These are phyloP conservation scores for Aspergillus intermedius DNA, from an alignment of 2,329 filamentous ascomycete species.

Conservation along the genomic window DNA sequence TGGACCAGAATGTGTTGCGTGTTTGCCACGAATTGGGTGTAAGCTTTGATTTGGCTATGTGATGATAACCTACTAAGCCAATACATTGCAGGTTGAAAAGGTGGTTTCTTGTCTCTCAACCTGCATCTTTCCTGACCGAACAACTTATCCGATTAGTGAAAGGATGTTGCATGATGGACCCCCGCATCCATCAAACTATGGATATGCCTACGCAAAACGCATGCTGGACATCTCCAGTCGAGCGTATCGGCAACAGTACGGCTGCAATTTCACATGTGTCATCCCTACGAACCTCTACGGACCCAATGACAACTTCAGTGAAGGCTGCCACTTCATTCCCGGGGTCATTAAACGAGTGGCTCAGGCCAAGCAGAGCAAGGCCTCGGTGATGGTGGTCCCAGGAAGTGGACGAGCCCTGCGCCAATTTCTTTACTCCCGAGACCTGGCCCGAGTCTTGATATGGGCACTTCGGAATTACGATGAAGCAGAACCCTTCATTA, in stretches of 20 bases:
- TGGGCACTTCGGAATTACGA: slow-evolving; percentile 1
- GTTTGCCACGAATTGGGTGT: background rate
- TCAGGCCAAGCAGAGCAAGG: background rate
- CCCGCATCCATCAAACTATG: slow-evolving; percentile 1
- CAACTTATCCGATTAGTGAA: background rate
- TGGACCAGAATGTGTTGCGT: background rate
- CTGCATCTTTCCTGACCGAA: background rate
- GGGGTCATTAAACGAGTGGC: background rate
- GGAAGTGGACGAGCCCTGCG: background rate
- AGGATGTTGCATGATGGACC: background rate
- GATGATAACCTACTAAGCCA: background rate
- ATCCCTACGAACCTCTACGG: slow-evolving; percentile 1
- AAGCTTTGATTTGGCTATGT: background rate
- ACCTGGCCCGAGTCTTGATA: background rate
- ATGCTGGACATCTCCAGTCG: slow-evolving; percentile 1
- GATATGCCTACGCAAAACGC: background rate
- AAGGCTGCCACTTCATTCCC: slow-evolving; percentile 1
- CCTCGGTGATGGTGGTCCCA: background rate
- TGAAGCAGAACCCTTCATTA: background rate
- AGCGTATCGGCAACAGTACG: background rate
- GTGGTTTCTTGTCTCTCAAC: slow-evolving; percentile 1
- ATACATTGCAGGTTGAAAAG: background rate
- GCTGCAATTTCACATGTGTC: background rate
- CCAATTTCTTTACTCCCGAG: background rate
- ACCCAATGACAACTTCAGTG: slow-evolving; percentile 1